Percentiles rank a stretch among this genome's conserved stretches.
Evolutionary conservation across 2,329 filamentous ascomycete species (phyloP).

Genomic region (Colletotrichum spaethianum): DNA sequence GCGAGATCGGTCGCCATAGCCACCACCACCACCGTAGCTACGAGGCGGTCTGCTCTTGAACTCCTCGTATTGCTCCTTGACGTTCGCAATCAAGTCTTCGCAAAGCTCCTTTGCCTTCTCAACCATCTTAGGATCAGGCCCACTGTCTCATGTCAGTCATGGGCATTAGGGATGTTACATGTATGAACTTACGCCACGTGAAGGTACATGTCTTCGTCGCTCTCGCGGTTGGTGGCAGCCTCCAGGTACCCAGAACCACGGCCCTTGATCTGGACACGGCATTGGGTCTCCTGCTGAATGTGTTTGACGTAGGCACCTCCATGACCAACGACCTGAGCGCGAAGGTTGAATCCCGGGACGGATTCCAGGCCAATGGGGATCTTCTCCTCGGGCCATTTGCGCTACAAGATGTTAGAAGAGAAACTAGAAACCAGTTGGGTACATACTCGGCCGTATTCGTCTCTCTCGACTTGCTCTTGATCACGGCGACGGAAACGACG

Average conservation of each 20-base stretch:
- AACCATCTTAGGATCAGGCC: constrained; percentile 89
- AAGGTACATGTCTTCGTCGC: constrained; percentile 96
- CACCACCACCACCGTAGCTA: constrained; percentile 67
- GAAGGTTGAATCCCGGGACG: constrained; percentile 93
- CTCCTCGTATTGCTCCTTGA: constrained; percentile 89
- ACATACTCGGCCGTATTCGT: constrained; percentile 89
- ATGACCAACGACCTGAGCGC: constrained; percentile 95
- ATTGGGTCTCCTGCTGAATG: constrained; percentile 95
- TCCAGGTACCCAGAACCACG: constrained; percentile 96
- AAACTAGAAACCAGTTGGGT: constrained; percentile 1
- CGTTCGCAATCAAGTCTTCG: constrained; percentile 87
- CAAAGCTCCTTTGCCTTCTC: constrained; percentile 90
- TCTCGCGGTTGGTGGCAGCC: constrained; percentile 87
- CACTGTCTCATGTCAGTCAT: constrained; percentile 67
- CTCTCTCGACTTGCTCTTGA: constrained; percentile 85
- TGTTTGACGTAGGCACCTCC: constrained; percentile 98
- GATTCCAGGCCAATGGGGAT: constrained; percentile 93
- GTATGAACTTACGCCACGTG: constrained; percentile 85
- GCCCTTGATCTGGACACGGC: constrained; percentile 98
- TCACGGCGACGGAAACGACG: constrained; percentile 90
- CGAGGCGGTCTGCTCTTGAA: constrained; percentile 89
- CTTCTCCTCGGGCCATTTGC: constrained; percentile 98
- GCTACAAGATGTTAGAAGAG: constrained; percentile 64
- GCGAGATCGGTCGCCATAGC: constrained; percentile 59
- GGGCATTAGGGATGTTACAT: neutral